Evolutionary conservation across 2,329 filamentous ascomycete species (phyloP), one percentile per base, ranked within the genome.

Genomic region (Alternaria sp.): DNA sequence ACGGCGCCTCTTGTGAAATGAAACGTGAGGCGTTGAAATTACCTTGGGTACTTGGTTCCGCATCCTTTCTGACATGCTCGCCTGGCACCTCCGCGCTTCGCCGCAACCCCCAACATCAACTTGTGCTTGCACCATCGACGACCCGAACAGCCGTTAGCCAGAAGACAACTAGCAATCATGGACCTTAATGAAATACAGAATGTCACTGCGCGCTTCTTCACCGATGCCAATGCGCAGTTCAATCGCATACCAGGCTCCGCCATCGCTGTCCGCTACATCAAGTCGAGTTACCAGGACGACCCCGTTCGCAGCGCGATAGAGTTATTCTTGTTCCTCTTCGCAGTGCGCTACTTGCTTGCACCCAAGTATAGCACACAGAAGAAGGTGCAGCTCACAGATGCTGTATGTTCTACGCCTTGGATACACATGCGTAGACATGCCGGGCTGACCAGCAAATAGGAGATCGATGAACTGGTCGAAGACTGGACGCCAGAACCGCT

Each of bases 221-320:
- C 84, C 69, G 81, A 84, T 64, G 80, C 85, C 52, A 81, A 84
- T 52, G 81, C 86, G 58, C 84, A 88, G 57, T 96, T 99, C 76
- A 93, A 97, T 72, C 92, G 90, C 73, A 86, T 99, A 37, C 96
- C 95, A 29, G 95, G 95, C 51, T 98, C 94, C 29, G 91, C 94
- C 40, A 97, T 99, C 69, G 84, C 98, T 72, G 86, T 96, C 69
- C 91, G 95, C 63, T 99, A 99, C 80, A 93, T 99, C 75, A 92
- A 92, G 78, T 97, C 93, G 57, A 97, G 93, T 77, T 98, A 99
- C 82, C 95, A 99, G 81, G 90, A 99, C 76, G 95, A 99, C 72
- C 95, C 95, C 9, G 88, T 98, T 56, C 90, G 96, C 53, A 96
- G 92, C 51, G 92, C 92, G 37, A 92, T 99, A 67, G 95, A 99